phyloP scores from a whole-genome alignment of 306 rosid genomes.

The Fagus crenata region DNA sequence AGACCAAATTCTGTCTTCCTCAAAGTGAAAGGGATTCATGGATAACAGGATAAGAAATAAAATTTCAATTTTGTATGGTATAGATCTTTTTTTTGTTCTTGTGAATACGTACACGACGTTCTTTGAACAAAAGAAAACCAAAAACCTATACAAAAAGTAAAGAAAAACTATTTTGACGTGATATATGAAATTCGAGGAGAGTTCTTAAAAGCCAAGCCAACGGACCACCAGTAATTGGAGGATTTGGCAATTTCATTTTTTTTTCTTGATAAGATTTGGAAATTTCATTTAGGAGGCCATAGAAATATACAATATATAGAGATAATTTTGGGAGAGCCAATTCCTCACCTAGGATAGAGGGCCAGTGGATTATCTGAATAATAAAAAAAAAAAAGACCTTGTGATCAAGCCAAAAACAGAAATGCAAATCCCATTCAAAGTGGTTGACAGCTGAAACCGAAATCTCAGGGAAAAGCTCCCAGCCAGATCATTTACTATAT shows the following conservation, averaged over 20 bases:
- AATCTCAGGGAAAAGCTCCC: slow-evolving; percentile 29
- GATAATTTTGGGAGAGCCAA: too few species aligned
- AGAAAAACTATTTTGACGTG: not conserved
- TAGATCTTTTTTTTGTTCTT: too few species aligned
- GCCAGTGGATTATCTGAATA: too few species aligned
- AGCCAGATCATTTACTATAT: slow-evolving; percentile 38
- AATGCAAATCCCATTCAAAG: slow-evolving; percentile 22
- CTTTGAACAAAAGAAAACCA: not conserved
- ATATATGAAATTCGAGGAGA: not conserved
- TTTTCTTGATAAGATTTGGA: too few species aligned
- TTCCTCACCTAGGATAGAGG: too few species aligned
- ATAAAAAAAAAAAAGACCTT: not conserved
- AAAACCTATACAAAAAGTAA: not conserved
- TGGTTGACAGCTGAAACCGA: slow-evolving; percentile 28
- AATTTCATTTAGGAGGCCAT: too few species aligned
- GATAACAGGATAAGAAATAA: not conserved
- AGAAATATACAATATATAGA: too few species aligned
- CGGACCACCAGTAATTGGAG: not conserved
- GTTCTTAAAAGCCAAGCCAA: not conserved
- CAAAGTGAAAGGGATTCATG: not conserved
- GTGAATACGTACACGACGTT: not conserved
- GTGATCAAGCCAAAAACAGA: slow-evolving; percentile 21
- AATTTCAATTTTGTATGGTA: not conserved
- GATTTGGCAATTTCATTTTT: too few species aligned
- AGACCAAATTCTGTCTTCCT: not conserved